Percentiles rank a stretch among this genome's conserved stretches.
Evolutionary conservation across 139 green algal genomes (phyloP).

Genomic region (Eudorina sp.): DNA sequence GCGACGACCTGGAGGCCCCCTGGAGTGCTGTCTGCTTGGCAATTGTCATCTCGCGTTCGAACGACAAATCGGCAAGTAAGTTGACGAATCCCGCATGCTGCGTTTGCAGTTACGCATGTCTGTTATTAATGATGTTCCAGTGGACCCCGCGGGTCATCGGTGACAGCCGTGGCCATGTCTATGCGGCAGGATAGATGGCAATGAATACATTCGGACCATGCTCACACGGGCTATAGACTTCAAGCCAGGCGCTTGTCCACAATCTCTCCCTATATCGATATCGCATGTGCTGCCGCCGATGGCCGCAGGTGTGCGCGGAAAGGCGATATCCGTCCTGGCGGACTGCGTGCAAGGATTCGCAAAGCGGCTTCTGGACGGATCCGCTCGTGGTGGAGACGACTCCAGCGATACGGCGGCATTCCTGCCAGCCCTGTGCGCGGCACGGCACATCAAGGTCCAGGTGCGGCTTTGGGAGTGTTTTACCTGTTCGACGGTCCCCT

Average conservation of each 20-base stretch:
- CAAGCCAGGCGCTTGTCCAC: too few relatives aligned
- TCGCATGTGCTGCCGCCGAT: conserved; percentile 60
- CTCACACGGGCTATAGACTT: too few relatives aligned
- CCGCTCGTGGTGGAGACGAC: background rate
- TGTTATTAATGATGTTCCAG: too few relatives aligned
- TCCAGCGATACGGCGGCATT: conserved; percentile 48
- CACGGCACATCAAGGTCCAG: conserved; percentile 47
- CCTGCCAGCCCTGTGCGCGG: conserved; percentile 53
- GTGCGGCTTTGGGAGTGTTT: background rate
- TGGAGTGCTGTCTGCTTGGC: conserved; percentile 72
- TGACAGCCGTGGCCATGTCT: too few relatives aligned
- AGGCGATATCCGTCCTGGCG: conserved; percentile 65
- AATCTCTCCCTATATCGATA: too few relatives aligned
- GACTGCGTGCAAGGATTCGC: conserved; percentile 58
- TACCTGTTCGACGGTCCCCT: too few relatives aligned
- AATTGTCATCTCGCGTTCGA: conserved; percentile 69
- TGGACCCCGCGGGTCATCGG: too few relatives aligned
- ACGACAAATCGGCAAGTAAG: conserved; percentile 70
- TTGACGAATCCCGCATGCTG: too few relatives aligned
- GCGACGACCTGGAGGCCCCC: conserved; percentile 56
- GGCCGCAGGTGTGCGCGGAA: conserved; percentile 65
- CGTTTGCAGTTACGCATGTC: too few relatives aligned
- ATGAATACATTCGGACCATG: too few relatives aligned
- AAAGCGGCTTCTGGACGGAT: conserved; percentile 26
- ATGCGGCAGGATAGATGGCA: too few relatives aligned